A percentile compares a stretch with the other conserved stretches of the same genome.
phyloP scores from a whole-genome alignment of 768 basidiomycete species.

The Leccinum boreale region DNA sequence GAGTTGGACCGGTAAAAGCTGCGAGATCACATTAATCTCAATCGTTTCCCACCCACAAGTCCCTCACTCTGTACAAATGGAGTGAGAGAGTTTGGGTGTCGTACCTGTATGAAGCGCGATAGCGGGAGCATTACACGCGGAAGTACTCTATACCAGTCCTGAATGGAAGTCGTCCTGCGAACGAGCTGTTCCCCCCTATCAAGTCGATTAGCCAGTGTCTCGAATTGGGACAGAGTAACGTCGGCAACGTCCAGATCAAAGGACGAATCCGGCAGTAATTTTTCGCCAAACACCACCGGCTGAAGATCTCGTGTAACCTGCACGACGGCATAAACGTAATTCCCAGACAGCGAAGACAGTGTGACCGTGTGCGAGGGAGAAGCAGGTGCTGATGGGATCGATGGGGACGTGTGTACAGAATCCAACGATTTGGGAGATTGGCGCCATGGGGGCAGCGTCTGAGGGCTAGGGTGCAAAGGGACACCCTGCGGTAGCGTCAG shows the following conservation, averaged over 20 bases:
- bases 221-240: constrained; percentile 80
- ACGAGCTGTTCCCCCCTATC: constrained; percentile 42
- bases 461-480: constrained; percentile 31
- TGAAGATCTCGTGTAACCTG: constrained; percentile 91
- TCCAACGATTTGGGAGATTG: constrained; percentile 37
- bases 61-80: constrained; percentile 3
- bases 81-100: constrained; percentile 13
- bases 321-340: constrained; percentile 79
- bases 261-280: constrained; percentile 66
- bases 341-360: constrained; percentile 87
- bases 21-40: constrained; percentile 11
- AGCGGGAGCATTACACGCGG: constrained; percentile 66
- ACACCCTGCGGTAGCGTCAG: constrained; percentile 30
- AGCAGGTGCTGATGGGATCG: constrained; percentile 50
- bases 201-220: constrained; percentile 52
- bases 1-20: constrained; percentile 59
- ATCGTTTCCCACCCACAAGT: neutral
- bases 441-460: constrained; percentile 35
- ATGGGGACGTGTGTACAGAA: constrained; percentile 71
- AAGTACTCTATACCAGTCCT: constrained; percentile 47
- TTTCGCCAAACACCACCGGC: constrained; percentile 82
- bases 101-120: constrained; percentile 70
- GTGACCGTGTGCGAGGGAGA: constrained; percentile 60
- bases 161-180: constrained; percentile 26
- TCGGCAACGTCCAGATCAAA: constrained; percentile 82